These are phyloP conservation scores for Planoprotostelium fungivorum DNA, from an alignment of 78 protist genomes.

Conservation along the genomic window DNA sequence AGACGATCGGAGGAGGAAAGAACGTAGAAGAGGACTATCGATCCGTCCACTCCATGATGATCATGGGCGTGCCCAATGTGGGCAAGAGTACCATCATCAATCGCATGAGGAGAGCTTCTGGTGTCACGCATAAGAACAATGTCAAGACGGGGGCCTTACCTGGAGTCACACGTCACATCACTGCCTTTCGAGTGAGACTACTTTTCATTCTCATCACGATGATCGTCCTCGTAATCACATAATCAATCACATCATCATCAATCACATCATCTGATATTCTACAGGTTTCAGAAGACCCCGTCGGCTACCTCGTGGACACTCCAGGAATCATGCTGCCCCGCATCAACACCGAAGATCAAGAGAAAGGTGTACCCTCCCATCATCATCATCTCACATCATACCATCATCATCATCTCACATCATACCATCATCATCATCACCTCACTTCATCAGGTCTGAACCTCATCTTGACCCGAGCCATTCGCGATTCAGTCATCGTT, in stretches of 20 bases:
- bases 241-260: no score
- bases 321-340: constrained; percentile 61
- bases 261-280: not conserved
- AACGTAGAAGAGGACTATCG: not conserved
- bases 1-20: not conserved
- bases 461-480: not conserved
- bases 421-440: not conserved
- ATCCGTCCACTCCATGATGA: constrained; percentile 13
- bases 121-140: constrained; percentile 2
- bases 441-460: not conserved
- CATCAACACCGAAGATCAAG: not conserved
- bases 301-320: constrained; percentile 43
- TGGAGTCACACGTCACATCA: constrained; percentile 41
- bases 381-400: not conserved
- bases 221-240: no score
- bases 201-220: no score
- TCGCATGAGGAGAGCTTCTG: constrained; percentile 13
- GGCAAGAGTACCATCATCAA: constrained; percentile 49
- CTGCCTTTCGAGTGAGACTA: constrained; percentile 28
- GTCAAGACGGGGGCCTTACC: constrained; percentile 52
- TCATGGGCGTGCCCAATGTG: constrained; percentile 51
- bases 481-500: not conserved
- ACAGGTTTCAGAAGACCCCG: constrained; percentile 29
- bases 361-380: not conserved
- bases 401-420: not conserved